phyloP scores from a whole-genome alignment of 2,329 filamentous ascomycete genomes.

The Hymenoscyphus fructigenus region DNA sequence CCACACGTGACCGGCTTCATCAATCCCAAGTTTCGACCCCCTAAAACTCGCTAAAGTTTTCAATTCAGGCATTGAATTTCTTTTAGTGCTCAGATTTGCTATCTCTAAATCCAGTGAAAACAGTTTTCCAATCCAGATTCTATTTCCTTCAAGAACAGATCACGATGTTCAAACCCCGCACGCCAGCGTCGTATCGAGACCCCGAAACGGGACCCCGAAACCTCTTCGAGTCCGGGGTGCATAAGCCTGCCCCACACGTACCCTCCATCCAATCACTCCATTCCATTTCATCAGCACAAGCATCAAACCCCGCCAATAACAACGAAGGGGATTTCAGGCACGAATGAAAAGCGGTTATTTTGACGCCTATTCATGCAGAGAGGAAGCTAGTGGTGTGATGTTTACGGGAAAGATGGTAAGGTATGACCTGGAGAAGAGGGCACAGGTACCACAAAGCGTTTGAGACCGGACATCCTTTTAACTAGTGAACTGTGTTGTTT shows the following conservation, averaged over 20 bases:
- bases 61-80: not conserved
- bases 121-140: not conserved
- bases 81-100: not conserved
- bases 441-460: not conserved
- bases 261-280: not conserved
- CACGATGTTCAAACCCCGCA: not conserved
- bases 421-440: not conserved
- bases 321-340: not conserved
- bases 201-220: conserved; percentile 4
- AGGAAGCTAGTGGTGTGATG: not conserved
- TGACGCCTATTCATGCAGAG: conserved; percentile 1
- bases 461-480: not conserved
- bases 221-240: conserved; percentile 4
- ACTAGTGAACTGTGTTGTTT: not conserved
- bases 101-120: too few relatives aligned
- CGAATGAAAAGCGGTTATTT: conserved; percentile 1
- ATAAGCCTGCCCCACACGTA: not conserved
- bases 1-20: too few relatives aligned
- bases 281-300: not conserved
- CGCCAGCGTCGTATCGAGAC: conserved; percentile 2
- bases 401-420: not conserved
- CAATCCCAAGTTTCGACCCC: too few relatives aligned
- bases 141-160: not conserved
- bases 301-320: conserved; percentile 3
- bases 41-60: too few relatives aligned